These are phyloP conservation scores for Metschnikowia anglica DNA, from an alignment of 805 yeast species.

Conservation along the genomic window DNA sequence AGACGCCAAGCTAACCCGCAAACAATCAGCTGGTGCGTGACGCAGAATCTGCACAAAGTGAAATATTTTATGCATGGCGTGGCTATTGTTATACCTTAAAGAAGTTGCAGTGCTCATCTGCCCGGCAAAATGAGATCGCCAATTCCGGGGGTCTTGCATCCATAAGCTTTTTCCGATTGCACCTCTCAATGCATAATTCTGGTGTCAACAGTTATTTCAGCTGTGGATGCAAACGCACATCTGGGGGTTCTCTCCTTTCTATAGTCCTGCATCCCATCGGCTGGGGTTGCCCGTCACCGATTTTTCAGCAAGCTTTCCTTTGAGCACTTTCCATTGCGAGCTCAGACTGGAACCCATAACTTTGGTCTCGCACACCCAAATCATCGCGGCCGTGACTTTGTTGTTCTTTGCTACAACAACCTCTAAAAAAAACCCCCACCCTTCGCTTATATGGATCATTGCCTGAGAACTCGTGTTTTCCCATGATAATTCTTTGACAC, in stretches of 20 bases:
- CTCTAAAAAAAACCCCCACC: background rate
- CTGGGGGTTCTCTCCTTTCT: background rate
- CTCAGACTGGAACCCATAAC: background rate
- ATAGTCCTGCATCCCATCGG: slow-evolving; percentile 1
- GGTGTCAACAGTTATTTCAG: slow-evolving; percentile 3
- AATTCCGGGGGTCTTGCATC: slow-evolving; percentile 3
- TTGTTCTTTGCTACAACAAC: background rate
- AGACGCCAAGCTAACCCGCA: slow-evolving; percentile 2
- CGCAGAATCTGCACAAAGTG: slow-evolving; percentile 3
- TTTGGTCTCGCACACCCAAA: background rate
- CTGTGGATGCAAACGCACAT: slow-evolving; percentile 4
- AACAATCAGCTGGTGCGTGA: slow-evolving; percentile 9
- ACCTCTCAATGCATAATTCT: slow-evolving; percentile 6
- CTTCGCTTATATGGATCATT: background rate
- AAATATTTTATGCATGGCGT: slow-evolving; percentile 2
- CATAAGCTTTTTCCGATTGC: slow-evolving; percentile 1
- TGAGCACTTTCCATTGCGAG: background rate
- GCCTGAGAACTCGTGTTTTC: background rate
- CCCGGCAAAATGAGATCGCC: slow-evolving; percentile 5
- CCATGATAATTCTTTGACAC: background rate
- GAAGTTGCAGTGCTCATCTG: slow-evolving; percentile 1
- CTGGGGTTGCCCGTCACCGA: background rate
- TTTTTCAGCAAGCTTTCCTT: background rate
- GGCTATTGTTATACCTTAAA: background rate
- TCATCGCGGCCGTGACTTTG: slow-evolving; percentile 3